Percentiles rank a stretch among this genome's conserved stretches.
Conservation (phyloP, 345 rosid species). For the Mangifera indica region DNA sequence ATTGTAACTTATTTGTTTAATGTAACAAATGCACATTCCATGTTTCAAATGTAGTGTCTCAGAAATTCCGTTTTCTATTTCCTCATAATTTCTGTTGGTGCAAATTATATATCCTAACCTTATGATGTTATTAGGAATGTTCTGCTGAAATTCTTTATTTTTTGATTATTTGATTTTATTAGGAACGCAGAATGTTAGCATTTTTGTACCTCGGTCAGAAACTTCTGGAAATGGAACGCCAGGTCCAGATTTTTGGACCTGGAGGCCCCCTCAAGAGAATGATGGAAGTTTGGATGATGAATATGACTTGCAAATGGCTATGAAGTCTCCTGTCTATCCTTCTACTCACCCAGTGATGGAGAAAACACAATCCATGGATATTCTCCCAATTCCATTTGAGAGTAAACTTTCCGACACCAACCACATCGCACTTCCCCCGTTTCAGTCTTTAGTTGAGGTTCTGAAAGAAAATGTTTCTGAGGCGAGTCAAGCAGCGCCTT, state of each 20-base stretch:
- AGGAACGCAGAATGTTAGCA: conserved; percentile 43
- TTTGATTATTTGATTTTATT: conserved; percentile 11
- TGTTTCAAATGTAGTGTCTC: no score
- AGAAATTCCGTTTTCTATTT: no score
- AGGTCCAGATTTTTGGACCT: conserved; percentile 96
- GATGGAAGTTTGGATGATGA: conserved; percentile 24
- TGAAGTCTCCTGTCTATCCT: conserved; percentile 33
- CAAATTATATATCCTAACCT: no score
- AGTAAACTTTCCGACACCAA: conserved; percentile 45
- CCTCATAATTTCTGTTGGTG: no score
- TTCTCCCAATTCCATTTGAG: conserved; percentile 72
- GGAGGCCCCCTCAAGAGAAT: conserved; percentile 63
- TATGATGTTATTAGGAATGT: neutral
- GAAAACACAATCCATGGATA: conserved; percentile 53
- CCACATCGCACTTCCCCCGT: conserved; percentile 56
- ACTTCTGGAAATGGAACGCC: conserved; percentile 54
- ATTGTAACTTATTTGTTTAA: no score
- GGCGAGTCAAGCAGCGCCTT: conserved; percentile 31
- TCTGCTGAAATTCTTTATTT: neutral
- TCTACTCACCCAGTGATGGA: conserved; percentile 43
- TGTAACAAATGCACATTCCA: no score
- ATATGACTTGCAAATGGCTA: conserved; percentile 27
- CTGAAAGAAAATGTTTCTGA: conserved; percentile 32
- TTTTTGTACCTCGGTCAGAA: conserved; percentile 41
- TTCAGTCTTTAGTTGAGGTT: conserved; percentile 63